Evolutionary conservation across 192 early-diverging fungal genomes (phyloP), one percentile per base, ranked within the genome.

Genomic region (Backusella circina): DNA sequence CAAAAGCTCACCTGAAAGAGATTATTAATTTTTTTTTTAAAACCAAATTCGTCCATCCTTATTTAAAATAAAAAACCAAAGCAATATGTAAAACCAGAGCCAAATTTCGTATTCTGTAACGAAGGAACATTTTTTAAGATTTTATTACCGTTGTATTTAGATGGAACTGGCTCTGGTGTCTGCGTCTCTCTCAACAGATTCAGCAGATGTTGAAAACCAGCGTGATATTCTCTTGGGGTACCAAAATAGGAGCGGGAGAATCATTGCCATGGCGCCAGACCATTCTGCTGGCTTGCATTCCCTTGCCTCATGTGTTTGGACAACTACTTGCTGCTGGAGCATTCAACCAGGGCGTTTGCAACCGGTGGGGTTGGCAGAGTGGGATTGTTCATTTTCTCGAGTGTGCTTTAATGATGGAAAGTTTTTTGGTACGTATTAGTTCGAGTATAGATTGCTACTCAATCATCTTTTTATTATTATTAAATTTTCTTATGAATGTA

Each of bases 1-100:
- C 30, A 38, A 70, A 47, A 70, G 68, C 39, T 70, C 39, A 70
- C 68, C 68, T 70, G 39, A 65, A 65, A 65, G 64, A 33, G 64
- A 65, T 65, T 65, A 65, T 65, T 65, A 33, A 65, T 65, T 33
- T 33, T 65, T 33, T 65, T 65, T n/a, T n/a, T n/a, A n/a, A 64
- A 64, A 64, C 26, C 31, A 65, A 65, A 9, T 41, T 41, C 7
- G 39, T 41, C n/a, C n/a, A n/a, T n/a, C n/a, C n/a, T n/a, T n/a
- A n/a, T n/a, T n/a, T n/a, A n/a, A n/a, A n/a, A n/a, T n/a, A n/a
- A n/a, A n/a, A n/a, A n/a, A n/a, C n/a, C n/a, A n/a, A n/a, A n/a
- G n/a, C n/a, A n/a, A n/a, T n/a, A n/a, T n/a, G n/a, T n/a, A n/a
- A n/a, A n/a, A n/a, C n/a, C n/a, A n/a, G n/a, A n/a, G n/a, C n/a